A percentile compares a stretch with the other conserved stretches of the same genome.
These are phyloP conservation scores for Apostasia shenzhenica DNA, from an alignment of 106 monocot genomes.

Conservation along the genomic window DNA sequence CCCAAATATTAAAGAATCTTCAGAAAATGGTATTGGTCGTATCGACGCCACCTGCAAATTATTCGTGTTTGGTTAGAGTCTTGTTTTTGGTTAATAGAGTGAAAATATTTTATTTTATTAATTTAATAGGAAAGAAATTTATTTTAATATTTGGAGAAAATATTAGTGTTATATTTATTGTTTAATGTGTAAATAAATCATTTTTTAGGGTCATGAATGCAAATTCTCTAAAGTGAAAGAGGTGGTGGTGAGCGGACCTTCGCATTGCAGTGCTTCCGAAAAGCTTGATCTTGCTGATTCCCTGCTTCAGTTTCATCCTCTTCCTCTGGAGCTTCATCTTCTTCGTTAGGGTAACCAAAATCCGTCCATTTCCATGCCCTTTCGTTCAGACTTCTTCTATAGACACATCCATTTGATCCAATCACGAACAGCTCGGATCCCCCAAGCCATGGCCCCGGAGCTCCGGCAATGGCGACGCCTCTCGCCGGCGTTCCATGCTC, in stretches of 20 bases:
- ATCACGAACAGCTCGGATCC: slow-evolving; percentile 54
- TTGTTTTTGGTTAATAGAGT: not conserved
- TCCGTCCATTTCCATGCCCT: slow-evolving; percentile 64
- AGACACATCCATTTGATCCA: slow-evolving; percentile 73
- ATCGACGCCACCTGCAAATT: slow-evolving; percentile 56
- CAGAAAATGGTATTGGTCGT: slow-evolving; percentile 69
- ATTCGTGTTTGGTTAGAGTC: not conserved
- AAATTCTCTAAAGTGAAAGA: not conserved
- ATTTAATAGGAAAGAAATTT: no score
- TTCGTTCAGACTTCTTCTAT: slow-evolving; percentile 45
- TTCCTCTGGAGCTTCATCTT: slow-evolving; percentile 5
- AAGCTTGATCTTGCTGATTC: slow-evolving; percentile 7
- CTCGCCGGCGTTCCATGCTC: slow-evolving; percentile 75
- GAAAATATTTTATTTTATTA: not conserved
- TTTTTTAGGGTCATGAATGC: not conserved
- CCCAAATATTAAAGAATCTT: slow-evolving; percentile 69
- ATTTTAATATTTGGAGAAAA: no score
- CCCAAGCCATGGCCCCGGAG: slow-evolving; percentile 65
- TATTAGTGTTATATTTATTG: no score
- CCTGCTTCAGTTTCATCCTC: not conserved
- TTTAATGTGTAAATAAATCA: no score
- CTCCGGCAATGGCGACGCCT: slow-evolving; percentile 41
- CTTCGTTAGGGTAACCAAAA: slow-evolving; percentile 33
- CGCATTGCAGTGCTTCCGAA: slow-evolving; percentile 41
- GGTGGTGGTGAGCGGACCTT: slow-evolving; percentile 36